These are phyloP conservation scores for Sistotremastrum suecicum DNA, from an alignment of 768 basidiomycete genomes.

Conservation along the genomic window DNA sequence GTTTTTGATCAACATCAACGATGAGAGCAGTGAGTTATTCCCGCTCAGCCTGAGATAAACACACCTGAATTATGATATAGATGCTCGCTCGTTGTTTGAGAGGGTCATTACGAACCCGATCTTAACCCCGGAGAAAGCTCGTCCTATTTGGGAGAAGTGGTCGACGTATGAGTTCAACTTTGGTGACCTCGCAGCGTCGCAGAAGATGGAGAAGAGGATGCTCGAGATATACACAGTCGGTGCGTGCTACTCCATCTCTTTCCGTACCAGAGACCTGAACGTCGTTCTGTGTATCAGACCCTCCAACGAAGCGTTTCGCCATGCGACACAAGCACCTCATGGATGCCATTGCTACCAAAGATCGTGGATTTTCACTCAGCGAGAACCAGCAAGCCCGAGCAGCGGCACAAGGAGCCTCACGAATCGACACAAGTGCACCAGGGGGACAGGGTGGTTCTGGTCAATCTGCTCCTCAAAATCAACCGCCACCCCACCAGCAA, in stretches of 20 bases:
- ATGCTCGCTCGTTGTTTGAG: constrained; percentile 93
- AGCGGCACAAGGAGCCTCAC: constrained; percentile 5
- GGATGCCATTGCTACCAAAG: constrained; percentile 79
- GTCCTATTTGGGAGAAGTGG: constrained; percentile 93
- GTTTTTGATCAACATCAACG: constrained; percentile 89
- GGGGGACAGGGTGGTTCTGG: no score
- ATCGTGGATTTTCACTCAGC: constrained; percentile 45
- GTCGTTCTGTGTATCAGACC: no score
- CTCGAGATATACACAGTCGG: constrained; percentile 78
- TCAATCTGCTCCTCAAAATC: constrained; percentile 8
- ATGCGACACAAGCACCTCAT: constrained; percentile 46
- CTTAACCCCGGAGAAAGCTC: constrained; percentile 45
- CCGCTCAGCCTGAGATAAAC: not conserved
- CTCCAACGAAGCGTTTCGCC: constrained; percentile 82
- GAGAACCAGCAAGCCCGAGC: constrained; percentile 12
- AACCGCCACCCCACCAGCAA: constrained; percentile 14
- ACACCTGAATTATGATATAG: no score
- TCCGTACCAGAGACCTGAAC: not conserved
- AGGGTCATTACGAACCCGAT: constrained; percentile 64
- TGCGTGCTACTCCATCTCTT: no score
- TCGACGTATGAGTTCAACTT: constrained; percentile 90
- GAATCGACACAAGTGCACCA: constrained; percentile 1
- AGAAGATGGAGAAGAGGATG: constrained; percentile 83
- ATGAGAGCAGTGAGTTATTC: constrained; percentile 70
- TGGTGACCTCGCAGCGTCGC: constrained; percentile 77